Evolutionary conservation across 2,329 filamentous ascomycete genomes (phyloP).

Genomic region (Exophiala aquamarina): DNA sequence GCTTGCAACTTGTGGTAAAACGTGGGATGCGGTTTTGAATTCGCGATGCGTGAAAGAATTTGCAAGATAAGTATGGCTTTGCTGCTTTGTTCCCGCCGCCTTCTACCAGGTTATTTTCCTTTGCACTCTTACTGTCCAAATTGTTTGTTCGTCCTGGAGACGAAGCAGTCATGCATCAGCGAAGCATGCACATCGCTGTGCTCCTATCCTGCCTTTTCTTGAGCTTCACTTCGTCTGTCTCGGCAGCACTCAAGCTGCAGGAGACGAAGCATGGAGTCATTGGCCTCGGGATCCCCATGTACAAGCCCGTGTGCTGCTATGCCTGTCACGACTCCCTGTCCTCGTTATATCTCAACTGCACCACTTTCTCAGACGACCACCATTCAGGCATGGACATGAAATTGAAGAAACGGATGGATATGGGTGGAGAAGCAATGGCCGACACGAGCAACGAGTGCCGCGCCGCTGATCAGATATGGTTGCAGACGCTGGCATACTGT

Average conservation of each 20-base stretch:
- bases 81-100: no score
- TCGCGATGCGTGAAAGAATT: no score
- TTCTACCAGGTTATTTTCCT: no score
- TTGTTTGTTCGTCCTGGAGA: no score
- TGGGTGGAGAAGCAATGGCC: conserved; percentile 20
- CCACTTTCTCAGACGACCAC: conserved; percentile 22
- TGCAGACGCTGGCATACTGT: conserved; percentile 33
- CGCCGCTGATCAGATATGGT: conserved; percentile 29
- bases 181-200: background rate
- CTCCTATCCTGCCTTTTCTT: background rate
- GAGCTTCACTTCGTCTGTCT: background rate
- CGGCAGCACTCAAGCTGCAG: background rate
- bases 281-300: conserved; percentile 33
- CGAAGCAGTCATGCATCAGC: no score
- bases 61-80: no score
- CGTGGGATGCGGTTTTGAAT: no score
- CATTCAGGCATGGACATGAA: conserved; percentile 28
- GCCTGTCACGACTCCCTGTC: conserved; percentile 32
- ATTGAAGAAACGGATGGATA: conserved; percentile 21
- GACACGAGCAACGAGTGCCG: conserved; percentile 31
- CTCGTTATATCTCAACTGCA: conserved; percentile 31
- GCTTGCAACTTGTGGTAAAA: no score
- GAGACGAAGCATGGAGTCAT: conserved; percentile 17
- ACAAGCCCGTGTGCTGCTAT: conserved; percentile 30
- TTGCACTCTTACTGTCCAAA: no score